Evolutionary conservation across 75 land plant species (phyloP), one percentile per base, ranked within the genome.

Genomic region (Sequoiadendron giganteum): DNA sequence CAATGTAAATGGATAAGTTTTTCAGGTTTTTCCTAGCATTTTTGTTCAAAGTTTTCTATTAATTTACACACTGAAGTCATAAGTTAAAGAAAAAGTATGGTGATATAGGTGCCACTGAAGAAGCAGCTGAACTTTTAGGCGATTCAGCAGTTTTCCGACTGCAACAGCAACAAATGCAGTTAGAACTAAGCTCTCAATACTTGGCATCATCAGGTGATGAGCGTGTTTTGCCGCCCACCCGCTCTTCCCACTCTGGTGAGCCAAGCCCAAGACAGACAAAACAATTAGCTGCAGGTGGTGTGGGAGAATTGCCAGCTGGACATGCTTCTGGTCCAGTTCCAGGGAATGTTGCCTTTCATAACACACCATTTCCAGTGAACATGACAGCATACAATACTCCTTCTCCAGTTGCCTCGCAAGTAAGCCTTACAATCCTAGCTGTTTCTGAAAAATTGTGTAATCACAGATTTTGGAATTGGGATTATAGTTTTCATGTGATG

Each of bases 41-140:
- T 58, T 86, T 65, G 43, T 61, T 88, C 87, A 88, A 16, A n/a
- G 25, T n/a, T 88, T 25, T 55, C 43, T 55, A 68, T 30, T 88
- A n/a, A 30, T 87, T 48, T 43, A 25, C 54, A 45, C 16, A 40
- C 49, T 21, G 82, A 47, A 45, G 83, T 28, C 47, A 86, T 30
- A 36, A 5, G 11, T 86, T 28, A 45, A 68, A 15, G 79, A 58
- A 21, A 14, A 70, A 75, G 36, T 86, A 40, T 81, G 32, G 7
- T 55, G 38, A 4, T 65, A 65, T 90, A 97, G 99, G 99, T 91
- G 95, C 95, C 80, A 99, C 96, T 86, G 97, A 98, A 86, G 99
- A 95, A 58, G 97, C 99, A 86, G 90, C 92, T 91, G 88, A 78
- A 52, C 88, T 93, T 56, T 97, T 92, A 90, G 92, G 93, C 76